Conservation (phyloP, 2,329 filamentous ascomycete species). For the Botrytis byssoidea region DNA sequence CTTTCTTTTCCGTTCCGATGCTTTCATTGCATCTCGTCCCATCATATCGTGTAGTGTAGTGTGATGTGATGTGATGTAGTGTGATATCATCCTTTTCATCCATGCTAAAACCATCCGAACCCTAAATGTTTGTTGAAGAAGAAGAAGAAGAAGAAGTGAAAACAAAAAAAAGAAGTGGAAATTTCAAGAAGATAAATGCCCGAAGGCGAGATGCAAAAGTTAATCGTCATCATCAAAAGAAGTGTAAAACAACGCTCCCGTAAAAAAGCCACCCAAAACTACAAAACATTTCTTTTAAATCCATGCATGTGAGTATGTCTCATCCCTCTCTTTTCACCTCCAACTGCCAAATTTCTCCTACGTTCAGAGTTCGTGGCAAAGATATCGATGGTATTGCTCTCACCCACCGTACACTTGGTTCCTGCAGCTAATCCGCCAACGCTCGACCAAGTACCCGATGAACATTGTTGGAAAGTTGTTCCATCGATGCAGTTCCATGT, state of each 20-base stretch:
- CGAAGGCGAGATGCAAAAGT: background rate
- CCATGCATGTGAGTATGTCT: background rate
- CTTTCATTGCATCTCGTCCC: background rate
- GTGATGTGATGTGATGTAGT: background rate
- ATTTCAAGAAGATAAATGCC: background rate
- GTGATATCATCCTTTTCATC: background rate
- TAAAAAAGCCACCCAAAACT: no score
- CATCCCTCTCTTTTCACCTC: background rate
- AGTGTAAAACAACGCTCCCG: background rate
- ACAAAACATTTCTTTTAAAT: background rate
- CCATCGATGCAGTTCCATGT: constrained; percentile 52
- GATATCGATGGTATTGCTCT: constrained; percentile 44
- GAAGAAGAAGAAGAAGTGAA: background rate
- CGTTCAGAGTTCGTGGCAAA: background rate
- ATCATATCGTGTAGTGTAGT: background rate
- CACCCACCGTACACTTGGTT: constrained; percentile 44
- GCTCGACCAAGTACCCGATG: constrained; percentile 48
- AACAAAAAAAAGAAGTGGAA: background rate
- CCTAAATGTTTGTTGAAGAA: background rate
- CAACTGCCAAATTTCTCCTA: background rate
- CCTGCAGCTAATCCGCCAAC: constrained; percentile 44
- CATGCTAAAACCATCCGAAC: background rate
- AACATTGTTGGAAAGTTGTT: constrained; percentile 52
- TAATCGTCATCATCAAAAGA: background rate
- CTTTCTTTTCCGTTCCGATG: background rate